These are phyloP conservation scores for Pseudocercospora pini-densiflorae DNA, from an alignment of 2,329 filamentous ascomycete genomes.

Conservation along the genomic window DNA sequence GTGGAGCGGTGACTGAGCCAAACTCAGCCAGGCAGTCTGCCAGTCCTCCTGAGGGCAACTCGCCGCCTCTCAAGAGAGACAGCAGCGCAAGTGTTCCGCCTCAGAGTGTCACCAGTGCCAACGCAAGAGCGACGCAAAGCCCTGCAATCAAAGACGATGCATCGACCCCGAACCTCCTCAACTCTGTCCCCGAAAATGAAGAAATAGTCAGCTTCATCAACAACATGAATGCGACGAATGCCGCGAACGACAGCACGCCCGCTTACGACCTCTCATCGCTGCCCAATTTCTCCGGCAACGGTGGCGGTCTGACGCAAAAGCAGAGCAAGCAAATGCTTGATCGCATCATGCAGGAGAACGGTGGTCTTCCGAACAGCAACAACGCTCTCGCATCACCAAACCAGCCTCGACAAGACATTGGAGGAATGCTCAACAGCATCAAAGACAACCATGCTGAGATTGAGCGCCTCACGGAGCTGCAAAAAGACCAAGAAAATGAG, in stretches of 20 bases:
- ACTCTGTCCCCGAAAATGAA: slow-evolving; percentile 46
- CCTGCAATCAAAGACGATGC: slow-evolving; percentile 48
- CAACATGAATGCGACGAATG: slow-evolving; percentile 47
- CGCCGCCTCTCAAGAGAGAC: slow-evolving; percentile 24
- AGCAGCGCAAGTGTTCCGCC: slow-evolving; percentile 27
- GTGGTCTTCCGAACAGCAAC: slow-evolving; percentile 49
- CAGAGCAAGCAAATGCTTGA: slow-evolving; percentile 54
- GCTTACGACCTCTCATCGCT: slow-evolving; percentile 54
- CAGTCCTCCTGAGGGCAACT: slow-evolving; percentile 32
- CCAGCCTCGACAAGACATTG: slow-evolving; percentile 54
- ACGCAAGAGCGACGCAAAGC: slow-evolving; percentile 28
- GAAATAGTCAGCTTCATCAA: slow-evolving; percentile 58
- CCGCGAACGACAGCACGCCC: slow-evolving; percentile 41
- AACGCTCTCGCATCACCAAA: slow-evolving; percentile 62
- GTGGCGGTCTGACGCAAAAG: slow-evolving; percentile 52
- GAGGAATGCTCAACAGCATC: slow-evolving; percentile 62
- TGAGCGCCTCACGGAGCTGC: slow-evolving; percentile 76
- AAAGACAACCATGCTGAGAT: slow-evolving; percentile 74
- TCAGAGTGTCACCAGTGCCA: slow-evolving; percentile 15
- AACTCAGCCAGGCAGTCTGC: slow-evolving; percentile 33
- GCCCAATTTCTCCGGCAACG: slow-evolving; percentile 52
- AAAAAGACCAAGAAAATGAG: slow-evolving; percentile 71
- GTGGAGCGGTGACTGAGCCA: slow-evolving; percentile 30
- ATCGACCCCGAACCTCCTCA: slow-evolving; percentile 42
- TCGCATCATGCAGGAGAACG: slow-evolving; percentile 51